A percentile compares a stretch with the other conserved stretches of the same genome.
These are phyloP conservation scores for Phytophthora citrophthora DNA, from an alignment of 352 stramenopile species.

Conservation along the genomic window DNA sequence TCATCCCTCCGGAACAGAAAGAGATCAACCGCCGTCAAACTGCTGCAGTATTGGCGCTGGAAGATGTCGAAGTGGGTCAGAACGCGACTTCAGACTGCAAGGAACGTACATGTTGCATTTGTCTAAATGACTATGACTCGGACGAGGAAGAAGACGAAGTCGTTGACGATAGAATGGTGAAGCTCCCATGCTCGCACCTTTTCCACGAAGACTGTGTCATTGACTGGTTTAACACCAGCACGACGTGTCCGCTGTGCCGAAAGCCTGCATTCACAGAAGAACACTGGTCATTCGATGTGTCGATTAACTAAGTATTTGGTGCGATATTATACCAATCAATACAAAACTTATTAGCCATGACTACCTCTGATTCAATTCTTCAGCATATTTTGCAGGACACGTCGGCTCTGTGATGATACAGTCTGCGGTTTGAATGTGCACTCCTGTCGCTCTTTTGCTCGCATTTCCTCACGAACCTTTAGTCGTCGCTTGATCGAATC, in stretches of 20 bases:
- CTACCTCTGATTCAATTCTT: conserved; percentile 27
- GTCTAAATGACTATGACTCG: conserved; percentile 48
- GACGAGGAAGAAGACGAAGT: conserved; percentile 27
- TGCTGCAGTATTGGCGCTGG: conserved; percentile 54
- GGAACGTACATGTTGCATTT: conserved; percentile 59
- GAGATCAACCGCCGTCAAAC: conserved; percentile 55
- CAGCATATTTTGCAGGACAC: conserved; percentile 59
- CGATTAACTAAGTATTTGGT: conserved; percentile 38
- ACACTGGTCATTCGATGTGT: conserved; percentile 46
- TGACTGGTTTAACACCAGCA: conserved; percentile 76
- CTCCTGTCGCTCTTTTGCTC: conserved; percentile 55
- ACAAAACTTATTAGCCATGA: neutral
- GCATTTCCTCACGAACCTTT: conserved; percentile 55
- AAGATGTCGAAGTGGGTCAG: conserved; percentile 47
- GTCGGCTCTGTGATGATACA: conserved; percentile 58
- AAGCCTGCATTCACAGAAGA: conserved; percentile 44
- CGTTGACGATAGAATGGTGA: conserved; percentile 48
- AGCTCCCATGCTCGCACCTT: conserved; percentile 66
- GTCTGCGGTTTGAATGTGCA: conserved; percentile 70
- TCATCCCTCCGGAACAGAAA: conserved; percentile 57
- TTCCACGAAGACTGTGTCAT: conserved; percentile 86
- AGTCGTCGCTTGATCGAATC: conserved; percentile 52
- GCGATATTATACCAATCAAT: neutral
- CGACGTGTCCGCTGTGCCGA: conserved; percentile 73
- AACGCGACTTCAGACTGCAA: conserved; percentile 15